Evolutionary conservation across 352 stramenopile species (phyloP).

Genomic region (Phytophthora foliorum): DNA sequence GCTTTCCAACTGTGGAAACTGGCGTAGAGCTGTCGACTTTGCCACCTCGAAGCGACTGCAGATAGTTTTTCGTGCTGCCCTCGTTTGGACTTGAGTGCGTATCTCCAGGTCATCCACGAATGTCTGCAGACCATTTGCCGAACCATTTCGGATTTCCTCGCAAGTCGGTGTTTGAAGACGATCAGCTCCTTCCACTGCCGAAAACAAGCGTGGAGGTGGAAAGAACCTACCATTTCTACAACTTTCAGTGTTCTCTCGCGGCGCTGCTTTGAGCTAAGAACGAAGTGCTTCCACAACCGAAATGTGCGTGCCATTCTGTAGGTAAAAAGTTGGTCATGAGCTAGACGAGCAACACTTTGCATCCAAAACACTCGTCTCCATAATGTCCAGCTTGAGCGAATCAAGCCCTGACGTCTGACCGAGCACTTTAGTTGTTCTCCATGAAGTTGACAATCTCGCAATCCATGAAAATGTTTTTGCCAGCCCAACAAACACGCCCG

Average conservation of each 20-base stretch:
- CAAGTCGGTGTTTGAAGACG: constrained; percentile 1
- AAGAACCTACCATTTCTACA: constrained; percentile 15
- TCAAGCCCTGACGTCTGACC: constrained; percentile 5
- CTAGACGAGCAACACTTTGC: constrained; percentile 11
- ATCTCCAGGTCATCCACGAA: constrained; percentile 35
- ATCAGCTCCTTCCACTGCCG: constrained; percentile 28
- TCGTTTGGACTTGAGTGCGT: constrained; percentile 16
- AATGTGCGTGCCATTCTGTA: constrained; percentile 19
- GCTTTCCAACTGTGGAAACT: constrained; percentile 51
- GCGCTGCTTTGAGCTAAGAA: constrained; percentile 2
- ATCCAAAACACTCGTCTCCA: constrained; percentile 34
- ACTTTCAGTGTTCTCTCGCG: constrained; percentile 2
- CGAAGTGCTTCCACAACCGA: constrained; percentile 35
- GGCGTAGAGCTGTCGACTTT: constrained; percentile 28
- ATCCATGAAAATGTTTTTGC: background rate
- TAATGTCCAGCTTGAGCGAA: constrained; percentile 12
- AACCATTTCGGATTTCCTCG: background rate
- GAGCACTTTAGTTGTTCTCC: constrained; percentile 14
- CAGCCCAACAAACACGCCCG: constrained; percentile 17
- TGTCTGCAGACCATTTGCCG: background rate
- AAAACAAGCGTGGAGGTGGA: constrained; percentile 25
- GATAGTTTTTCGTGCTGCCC: constrained; percentile 25
- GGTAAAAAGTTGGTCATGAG: constrained; percentile 16
- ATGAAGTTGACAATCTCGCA: constrained; percentile 12
- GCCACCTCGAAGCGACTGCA: constrained; percentile 33